A percentile compares a stretch with the other conserved stretches of the same genome.
Conservation (phyloP, 257 asterid species). For the Penstemon barbatus region DNA sequence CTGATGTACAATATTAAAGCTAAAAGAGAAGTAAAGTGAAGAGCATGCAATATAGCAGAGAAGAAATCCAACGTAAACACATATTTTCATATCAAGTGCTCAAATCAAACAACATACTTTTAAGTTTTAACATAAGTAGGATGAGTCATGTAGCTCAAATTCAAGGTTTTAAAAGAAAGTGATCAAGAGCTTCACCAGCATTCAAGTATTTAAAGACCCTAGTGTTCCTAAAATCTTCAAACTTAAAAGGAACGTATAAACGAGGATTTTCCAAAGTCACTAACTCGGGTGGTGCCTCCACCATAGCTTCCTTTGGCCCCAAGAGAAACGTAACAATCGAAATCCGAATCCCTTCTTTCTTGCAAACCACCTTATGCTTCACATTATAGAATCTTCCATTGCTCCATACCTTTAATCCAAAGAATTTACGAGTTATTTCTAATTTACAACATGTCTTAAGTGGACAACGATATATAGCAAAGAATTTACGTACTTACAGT, state of each 20-base stretch:
- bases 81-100: too few relatives aligned
- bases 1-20: too few relatives aligned
- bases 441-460: too few relatives aligned
- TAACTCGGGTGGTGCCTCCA: conserved; percentile 34
- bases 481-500: conserved; percentile 23
- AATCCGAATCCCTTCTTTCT: conserved; percentile 28
- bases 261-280: conserved; percentile 32
- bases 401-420: conserved; percentile 33
- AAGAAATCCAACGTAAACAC: too few relatives aligned
- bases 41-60: too few relatives aligned
- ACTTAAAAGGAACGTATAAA: conserved; percentile 32
- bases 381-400: conserved; percentile 39
- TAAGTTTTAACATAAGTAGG: too few relatives aligned
- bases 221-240: conserved; percentile 32
- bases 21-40: too few relatives aligned
- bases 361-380: conserved; percentile 41
- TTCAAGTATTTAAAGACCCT: conserved; percentile 27
- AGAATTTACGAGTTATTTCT: too few relatives aligned
- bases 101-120: too few relatives aligned
- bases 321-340: conserved; percentile 39
- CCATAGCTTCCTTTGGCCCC: conserved; percentile 32
- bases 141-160: too few relatives aligned
- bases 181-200: conserved; percentile 36
- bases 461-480: too few relatives aligned
- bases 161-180: too few relatives aligned